Conservation (phyloP, 306 rosid genomes). For the Trifolium dubium region DNA sequence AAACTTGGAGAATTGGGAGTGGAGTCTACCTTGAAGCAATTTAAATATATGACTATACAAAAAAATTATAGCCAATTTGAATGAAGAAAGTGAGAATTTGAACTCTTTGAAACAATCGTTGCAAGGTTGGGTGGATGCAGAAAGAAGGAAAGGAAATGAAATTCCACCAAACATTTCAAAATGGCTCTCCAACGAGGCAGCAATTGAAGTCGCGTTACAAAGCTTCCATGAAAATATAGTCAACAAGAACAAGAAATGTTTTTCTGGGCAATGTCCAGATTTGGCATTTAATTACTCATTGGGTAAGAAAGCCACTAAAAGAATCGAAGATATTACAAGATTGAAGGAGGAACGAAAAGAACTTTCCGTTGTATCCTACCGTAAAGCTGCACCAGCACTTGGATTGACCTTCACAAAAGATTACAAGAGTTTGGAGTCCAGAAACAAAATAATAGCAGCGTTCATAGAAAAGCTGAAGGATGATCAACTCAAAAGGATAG, state of each 20-base stretch:
- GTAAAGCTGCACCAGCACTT: background rate
- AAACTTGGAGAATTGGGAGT: background rate
- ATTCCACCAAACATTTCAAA: background rate
- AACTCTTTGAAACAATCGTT: background rate
- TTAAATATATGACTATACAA: background rate
- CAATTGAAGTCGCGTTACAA: background rate
- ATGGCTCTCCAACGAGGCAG: background rate
- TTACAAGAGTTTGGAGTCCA: background rate
- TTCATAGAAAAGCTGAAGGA: background rate
- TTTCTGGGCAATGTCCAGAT: background rate
- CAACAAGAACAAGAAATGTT: too few relatives aligned
- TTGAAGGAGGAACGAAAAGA: background rate
- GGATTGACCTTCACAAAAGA: background rate
- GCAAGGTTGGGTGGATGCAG: background rate
- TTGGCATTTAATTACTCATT: background rate
- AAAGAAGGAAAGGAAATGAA: background rate
- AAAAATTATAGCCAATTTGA: background rate
- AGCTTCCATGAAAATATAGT: background rate
- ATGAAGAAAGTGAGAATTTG: background rate
- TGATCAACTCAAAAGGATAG: too few relatives aligned
- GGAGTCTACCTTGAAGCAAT: background rate
- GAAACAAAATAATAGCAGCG: background rate
- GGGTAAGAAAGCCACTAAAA: background rate
- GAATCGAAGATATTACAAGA: too few relatives aligned
- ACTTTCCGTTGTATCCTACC: background rate